These are phyloP conservation scores for Pisolithus microcarpus DNA, from an alignment of 768 basidiomycete species.

Conservation along the genomic window DNA sequence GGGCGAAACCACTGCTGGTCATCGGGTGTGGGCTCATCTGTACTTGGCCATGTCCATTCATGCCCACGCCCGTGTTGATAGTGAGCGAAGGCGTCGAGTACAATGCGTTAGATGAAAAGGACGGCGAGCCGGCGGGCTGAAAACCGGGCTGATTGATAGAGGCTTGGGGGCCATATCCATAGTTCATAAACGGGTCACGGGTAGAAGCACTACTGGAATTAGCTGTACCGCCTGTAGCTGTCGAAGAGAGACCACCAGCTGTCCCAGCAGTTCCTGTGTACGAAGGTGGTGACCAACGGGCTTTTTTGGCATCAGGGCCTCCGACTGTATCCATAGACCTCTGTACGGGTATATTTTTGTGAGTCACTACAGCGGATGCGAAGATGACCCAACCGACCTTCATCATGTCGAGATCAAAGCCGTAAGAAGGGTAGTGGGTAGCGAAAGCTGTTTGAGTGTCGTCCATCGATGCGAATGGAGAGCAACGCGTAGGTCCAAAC, in stretches of 20 bases:
- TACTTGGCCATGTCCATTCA: constrained; percentile 37
- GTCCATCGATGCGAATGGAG: constrained; percentile 47
- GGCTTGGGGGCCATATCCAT: constrained; percentile 77
- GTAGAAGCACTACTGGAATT: constrained; percentile 32
- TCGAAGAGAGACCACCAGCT: constrained; percentile 29
- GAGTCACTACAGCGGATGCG: not conserved
- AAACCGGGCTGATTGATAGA: constrained; percentile 52
- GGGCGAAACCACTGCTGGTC: constrained; percentile 46
- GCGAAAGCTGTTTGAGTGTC: constrained; percentile 68
- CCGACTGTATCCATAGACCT: constrained; percentile 80
- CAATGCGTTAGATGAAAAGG: constrained; percentile 51
- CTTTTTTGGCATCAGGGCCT: constrained; percentile 83
- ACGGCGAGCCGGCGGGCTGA: constrained; percentile 37
- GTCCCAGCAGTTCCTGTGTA: constrained; percentile 29
- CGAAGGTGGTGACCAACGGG: constrained; percentile 77
- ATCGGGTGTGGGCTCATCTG: constrained; percentile 62
- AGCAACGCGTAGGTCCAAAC: constrained; percentile 13
- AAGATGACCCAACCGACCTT: constrained; percentile 45
- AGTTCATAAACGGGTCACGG: constrained; percentile 76
- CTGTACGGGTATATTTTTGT: constrained; percentile 30
- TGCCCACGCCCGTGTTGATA: constrained; percentile 45
- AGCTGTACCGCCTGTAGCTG: constrained; percentile 30
- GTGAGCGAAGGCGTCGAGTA: constrained; percentile 68
- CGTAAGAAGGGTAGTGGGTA: constrained; percentile 61
- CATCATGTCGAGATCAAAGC: constrained; percentile 88